Evolutionary conservation across 2,329 filamentous ascomycete species (phyloP), one percentile per base, ranked within the genome.

Genomic region (Aspergillus japonicus): DNA sequence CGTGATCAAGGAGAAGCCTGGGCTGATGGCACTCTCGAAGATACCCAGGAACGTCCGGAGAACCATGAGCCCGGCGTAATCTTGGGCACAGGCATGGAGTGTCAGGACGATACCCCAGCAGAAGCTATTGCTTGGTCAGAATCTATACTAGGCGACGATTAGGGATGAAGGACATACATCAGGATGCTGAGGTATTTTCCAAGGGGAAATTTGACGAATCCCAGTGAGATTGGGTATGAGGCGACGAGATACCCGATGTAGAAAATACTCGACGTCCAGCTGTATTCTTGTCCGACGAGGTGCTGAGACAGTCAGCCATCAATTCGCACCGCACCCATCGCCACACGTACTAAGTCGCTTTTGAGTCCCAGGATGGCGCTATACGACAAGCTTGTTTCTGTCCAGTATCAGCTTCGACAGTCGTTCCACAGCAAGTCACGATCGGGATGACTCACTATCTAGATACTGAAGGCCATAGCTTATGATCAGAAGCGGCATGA

Each of bases 131-230:
- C 26, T 29, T 1, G 26, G 26, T 29, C 8, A 29, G 24, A 5
- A 24, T 21, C 21, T 21, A 21, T 21, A 21, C 21, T 24, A 3
- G 61, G 3, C 64, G 47, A 1, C 58, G 21, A 21, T 21, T 64
- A n/a, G 75, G 68, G n/a, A 76, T 52, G 3, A 73, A 60, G 11
- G 72, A 71, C 68, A 23, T 54, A 67, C 65, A 64, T 66, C 23
- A 66, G 42, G 6, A 59, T 24, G 21, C 60, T 64, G 6, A 75
- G 67, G 51, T 72, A 75, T 60, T 73, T 73, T 1, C 70, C 72
- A 14, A 75, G 61, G 0, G 71, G 73, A n/a, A 75, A 64, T 1
- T 68, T 64, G 33, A 74, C 69, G 48, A 75, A 71, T 4, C 73
- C 61, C 16, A 68, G 63, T 19, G 73, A 73, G 7, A 70, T 71